phyloP scores from a whole-genome alignment of 2,329 filamentous ascomycete genomes.

The Huntiella bhutanensis region DNA sequence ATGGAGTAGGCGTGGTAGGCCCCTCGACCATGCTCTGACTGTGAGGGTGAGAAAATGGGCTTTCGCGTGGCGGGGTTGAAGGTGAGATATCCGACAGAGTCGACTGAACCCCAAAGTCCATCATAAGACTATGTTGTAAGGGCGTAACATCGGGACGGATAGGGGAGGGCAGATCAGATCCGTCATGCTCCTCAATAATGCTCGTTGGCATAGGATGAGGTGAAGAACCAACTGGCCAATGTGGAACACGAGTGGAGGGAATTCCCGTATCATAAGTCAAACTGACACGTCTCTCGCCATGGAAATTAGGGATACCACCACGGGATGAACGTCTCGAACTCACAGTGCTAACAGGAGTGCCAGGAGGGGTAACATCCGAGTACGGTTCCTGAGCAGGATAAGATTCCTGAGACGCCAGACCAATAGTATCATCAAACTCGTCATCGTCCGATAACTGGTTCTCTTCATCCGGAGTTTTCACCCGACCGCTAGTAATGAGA shows the following conservation, averaged over 20 bases:
- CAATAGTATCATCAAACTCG: slow-evolving; percentile 44
- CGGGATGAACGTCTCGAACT: slow-evolving; percentile 22
- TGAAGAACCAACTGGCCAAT: not conserved
- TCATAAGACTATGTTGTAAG: slow-evolving; percentile 12
- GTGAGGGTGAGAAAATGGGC: not conserved
- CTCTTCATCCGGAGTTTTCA: slow-evolving; percentile 36
- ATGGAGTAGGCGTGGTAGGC: slow-evolving; percentile 13
- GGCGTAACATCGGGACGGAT: slow-evolving; percentile 12
- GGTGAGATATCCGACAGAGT: slow-evolving; percentile 15
- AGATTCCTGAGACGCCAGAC: slow-evolving; percentile 28
- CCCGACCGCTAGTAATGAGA: slow-evolving; percentile 75
- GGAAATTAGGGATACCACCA: slow-evolving; percentile 24
- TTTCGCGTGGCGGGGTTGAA: slow-evolving; percentile 7
- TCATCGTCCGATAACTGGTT: slow-evolving; percentile 32
- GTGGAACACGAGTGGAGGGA: slow-evolving; percentile 19
- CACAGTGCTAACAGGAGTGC: slow-evolving; percentile 3
- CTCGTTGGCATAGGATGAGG: not conserved
- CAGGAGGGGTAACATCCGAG: slow-evolving; percentile 10
- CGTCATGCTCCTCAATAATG: slow-evolving; percentile 1
- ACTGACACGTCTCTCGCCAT: slow-evolving; percentile 19
- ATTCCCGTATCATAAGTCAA: slow-evolving; percentile 20
- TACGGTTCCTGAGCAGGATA: not conserved
- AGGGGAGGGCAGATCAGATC: slow-evolving; percentile 17
- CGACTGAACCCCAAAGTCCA: slow-evolving; percentile 15
- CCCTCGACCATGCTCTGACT: slow-evolving; percentile 14